Evolutionary conservation across 345 rosid genomes (phyloP).

Genomic region (Dipteronia sinensis): DNA sequence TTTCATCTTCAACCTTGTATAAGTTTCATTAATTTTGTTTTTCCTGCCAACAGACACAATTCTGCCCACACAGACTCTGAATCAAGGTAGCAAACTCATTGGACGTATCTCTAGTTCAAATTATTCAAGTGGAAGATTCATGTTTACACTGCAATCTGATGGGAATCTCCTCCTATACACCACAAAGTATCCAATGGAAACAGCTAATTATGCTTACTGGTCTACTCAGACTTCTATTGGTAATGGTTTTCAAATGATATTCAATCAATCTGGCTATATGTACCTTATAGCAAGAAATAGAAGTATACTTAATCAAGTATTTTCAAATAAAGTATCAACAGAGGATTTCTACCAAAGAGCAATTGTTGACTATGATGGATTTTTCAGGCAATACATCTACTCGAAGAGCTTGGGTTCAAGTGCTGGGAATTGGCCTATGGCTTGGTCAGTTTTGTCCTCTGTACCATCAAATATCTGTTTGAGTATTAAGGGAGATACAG

Average conservation of each 20-base stretch:
- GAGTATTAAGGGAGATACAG: rapidly evolving
- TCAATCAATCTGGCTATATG: conserved; percentile 27
- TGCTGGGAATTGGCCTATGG: conserved; percentile 11
- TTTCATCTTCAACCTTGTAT: too few species aligned
- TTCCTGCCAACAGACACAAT: conserved; percentile 33
- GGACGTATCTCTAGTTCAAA: conserved; percentile 20
- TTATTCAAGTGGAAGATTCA: conserved; percentile 27
- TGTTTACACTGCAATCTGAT: conserved; percentile 12
- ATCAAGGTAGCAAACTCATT: neutral
- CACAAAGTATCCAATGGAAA: conserved; percentile 12
- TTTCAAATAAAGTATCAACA: neutral
- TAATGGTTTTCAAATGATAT: conserved; percentile 10
- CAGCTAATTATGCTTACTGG: neutral
- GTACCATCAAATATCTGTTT: conserved; percentile 30
- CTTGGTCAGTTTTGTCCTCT: conserved; percentile 21
- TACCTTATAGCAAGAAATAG: conserved; percentile 11
- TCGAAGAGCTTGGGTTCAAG: conserved; percentile 11
- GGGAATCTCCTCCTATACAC: conserved; percentile 19
- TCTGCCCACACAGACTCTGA: conserved; percentile 27
- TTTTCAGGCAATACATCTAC: conserved; percentile 25
- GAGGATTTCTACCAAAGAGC: conserved; percentile 25
- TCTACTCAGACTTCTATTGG: neutral
- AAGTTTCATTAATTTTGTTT: too few species aligned
- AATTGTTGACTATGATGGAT: conserved; percentile 28
- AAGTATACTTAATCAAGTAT: neutral